Percentiles rank a stretch among this genome's conserved stretches.
Evolutionary conservation across 1,284 basidiomycete species (phyloP).

Genomic region (Cryptococcus deneoformans): DNA sequence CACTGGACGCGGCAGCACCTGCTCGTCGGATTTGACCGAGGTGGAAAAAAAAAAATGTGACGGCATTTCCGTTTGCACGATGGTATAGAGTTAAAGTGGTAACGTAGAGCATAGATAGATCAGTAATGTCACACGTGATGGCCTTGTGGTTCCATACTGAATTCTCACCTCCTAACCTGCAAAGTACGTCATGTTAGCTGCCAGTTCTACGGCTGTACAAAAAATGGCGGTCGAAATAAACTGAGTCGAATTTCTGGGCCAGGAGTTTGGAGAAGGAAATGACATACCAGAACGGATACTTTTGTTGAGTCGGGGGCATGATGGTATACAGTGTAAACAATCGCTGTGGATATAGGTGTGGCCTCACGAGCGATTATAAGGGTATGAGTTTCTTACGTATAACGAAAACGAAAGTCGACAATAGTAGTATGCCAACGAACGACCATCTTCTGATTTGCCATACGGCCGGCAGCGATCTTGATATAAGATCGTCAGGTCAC

Average conservation of each 20-base stretch:
- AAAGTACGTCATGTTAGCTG: background rate
- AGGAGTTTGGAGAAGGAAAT: background rate
- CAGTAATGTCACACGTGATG: background rate
- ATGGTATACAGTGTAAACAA: no score
- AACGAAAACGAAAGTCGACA: no score
- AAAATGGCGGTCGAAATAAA: background rate
- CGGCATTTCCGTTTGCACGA: background rate
- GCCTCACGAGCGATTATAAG: no score
- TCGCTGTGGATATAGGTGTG: no score
- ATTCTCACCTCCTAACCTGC: conserved; percentile 23
- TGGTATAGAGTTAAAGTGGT: background rate
- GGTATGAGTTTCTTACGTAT: no score
- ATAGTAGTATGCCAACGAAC: no score
- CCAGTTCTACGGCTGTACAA: background rate
- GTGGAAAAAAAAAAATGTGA: background rate
- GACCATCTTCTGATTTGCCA: no score
- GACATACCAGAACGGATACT: conserved; percentile 37
- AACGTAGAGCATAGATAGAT: background rate
- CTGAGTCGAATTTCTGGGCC: background rate
- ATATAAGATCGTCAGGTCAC: no score
- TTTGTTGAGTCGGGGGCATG: conserved; percentile 15
- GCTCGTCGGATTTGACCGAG: conserved; percentile 13
- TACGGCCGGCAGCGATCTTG: no score
- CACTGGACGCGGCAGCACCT: conserved; percentile 36
- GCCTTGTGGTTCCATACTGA: background rate